Evolutionary conservation across 2,329 filamentous ascomycete species (phyloP).

Genomic region (Exophiala sideris): DNA sequence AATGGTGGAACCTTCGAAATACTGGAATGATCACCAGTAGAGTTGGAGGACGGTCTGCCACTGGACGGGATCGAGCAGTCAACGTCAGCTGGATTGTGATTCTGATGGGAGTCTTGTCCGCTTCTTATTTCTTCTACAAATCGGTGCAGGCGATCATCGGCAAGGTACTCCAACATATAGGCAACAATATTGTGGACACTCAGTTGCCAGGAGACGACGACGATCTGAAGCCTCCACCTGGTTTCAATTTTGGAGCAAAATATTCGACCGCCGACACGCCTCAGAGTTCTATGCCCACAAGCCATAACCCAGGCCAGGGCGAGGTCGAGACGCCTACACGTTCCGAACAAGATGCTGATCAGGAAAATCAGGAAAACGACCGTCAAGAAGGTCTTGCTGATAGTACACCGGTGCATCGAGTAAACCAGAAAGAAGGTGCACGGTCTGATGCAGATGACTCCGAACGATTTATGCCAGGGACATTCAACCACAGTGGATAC

Average conservation of each 20-base stretch:
- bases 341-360: too few species aligned
- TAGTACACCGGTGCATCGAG: too few species aligned
- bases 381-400: too few species aligned
- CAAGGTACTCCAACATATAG: slow-evolving; percentile 24
- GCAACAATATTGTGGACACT: slow-evolving; percentile 30
- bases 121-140: slow-evolving; percentile 28
- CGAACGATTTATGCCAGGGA: slow-evolving; percentile 4
- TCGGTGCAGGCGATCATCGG: slow-evolving; percentile 27
- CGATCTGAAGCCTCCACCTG: slow-evolving; percentile 27
- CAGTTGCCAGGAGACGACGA: slow-evolving; percentile 28
- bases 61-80: slow-evolving; percentile 72
- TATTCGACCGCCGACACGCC: background rate
- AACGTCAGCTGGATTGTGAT: slow-evolving; percentile 78
- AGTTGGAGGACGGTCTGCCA: slow-evolving; percentile 33
- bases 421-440: background rate
- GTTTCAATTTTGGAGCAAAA: slow-evolving; percentile 20
- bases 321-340: background rate
- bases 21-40: slow-evolving; percentile 48
- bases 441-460: background rate
- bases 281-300: background rate
- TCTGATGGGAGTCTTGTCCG: slow-evolving; percentile 62
- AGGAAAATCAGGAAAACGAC: too few species aligned
- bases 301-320: background rate
- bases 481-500: slow-evolving; percentile 10
- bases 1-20: slow-evolving; percentile 71